Base-by-base conservation (phyloP, 257 asterid genomes). In the Marsdenia floribunda region DNA sequence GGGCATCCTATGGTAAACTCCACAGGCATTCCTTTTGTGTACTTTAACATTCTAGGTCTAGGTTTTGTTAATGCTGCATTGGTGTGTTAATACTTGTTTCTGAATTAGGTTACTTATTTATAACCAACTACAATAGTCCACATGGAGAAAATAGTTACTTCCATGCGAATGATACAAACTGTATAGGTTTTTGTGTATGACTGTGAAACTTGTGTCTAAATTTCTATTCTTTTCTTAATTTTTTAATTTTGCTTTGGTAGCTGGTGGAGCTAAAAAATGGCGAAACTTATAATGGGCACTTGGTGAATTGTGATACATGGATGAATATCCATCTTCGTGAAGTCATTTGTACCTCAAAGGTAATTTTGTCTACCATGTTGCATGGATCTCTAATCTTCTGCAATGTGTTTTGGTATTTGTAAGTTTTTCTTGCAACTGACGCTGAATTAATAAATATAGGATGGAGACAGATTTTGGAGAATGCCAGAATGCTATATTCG, bases 291-390 rank as follows among this genome's bases (percentile, higher is more conserved):
- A 93, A 93, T 3, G 98, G 98, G 55, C 98, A 93, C 85, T 78
- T 93, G 86, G 98, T 93, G 65, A 91, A 93, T 83, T 93, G 96
- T 66, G 98, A 93, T 75, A 93, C 98, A 53, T 93, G 98, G 98
- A 93, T 93, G 98, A 93, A 93, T 83, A 93, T 93, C 84, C 98
- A 93, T 88, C 97, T 93, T 33, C 98, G 98, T 52, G 98, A 93
- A 88, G 98, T 93, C 81, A 93, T 93, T 74, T 91, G 98, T 76
- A 93, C 98, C 55, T 93, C 98, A 19, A 93, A 93, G 98, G 97
- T 93, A 78, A 55, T 37, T 77, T 54, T 42, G 35, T 52, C 18
- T 49, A 9, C 58, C 37, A 38, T 33, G 33, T n/a, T 50, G 40
- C 68, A 40, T 44, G 55, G n/a, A 12, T 58, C 52, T 26, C 15